Percentiles rank a stretch among this genome's conserved stretches.
Conservation (phyloP, 2,329 filamentous ascomycete genomes). For the Thielaviopsis euricoi region DNA sequence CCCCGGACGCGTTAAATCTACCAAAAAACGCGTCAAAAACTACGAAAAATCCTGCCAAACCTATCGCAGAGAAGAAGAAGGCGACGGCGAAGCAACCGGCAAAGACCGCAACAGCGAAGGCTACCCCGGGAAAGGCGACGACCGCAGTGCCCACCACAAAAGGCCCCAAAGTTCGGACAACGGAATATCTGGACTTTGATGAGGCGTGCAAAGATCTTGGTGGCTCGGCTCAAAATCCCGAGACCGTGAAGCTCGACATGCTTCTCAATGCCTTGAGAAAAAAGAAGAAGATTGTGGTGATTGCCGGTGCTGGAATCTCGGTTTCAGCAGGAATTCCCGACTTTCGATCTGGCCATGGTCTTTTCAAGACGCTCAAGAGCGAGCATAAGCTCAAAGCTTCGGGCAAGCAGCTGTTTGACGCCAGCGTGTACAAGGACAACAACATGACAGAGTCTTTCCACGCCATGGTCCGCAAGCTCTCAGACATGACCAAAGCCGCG, state of each 20-base stretch:
- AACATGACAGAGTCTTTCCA: conserved; percentile 81
- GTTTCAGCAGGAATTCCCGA: conserved; percentile 94
- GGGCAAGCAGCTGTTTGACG: conserved; percentile 91
- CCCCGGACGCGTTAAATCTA: conserved; percentile 16
- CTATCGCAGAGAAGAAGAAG: background rate
- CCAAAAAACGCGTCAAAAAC: conserved; percentile 45
- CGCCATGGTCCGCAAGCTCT: conserved; percentile 84
- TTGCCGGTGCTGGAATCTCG: conserved; percentile 92
- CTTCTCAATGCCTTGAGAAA: conserved; percentile 62
- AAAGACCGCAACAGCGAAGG: conserved; percentile 1
- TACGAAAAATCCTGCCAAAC: conserved; percentile 43
- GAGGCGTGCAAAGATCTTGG: conserved; percentile 14
- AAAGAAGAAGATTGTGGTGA: conserved; percentile 91
- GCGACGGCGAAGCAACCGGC: background rate
- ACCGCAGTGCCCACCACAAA: background rate
- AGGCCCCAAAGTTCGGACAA: conserved; percentile 46
- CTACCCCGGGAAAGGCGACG: background rate
- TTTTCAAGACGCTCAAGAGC: conserved; percentile 71
- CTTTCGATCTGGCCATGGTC: conserved; percentile 78
- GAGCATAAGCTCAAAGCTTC: conserved; percentile 81
- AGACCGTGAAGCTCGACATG: conserved; percentile 46
- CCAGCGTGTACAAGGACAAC: conserved; percentile 90
- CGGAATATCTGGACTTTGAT: conserved; percentile 63
- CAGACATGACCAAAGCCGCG: conserved; percentile 59
- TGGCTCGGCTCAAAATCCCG: conserved; percentile 24